Percentiles rank a stretch among this genome's conserved stretches.
Evolutionary conservation across 2,329 filamentous ascomycete species (phyloP).

Genomic region (Nothopassalora personata): DNA sequence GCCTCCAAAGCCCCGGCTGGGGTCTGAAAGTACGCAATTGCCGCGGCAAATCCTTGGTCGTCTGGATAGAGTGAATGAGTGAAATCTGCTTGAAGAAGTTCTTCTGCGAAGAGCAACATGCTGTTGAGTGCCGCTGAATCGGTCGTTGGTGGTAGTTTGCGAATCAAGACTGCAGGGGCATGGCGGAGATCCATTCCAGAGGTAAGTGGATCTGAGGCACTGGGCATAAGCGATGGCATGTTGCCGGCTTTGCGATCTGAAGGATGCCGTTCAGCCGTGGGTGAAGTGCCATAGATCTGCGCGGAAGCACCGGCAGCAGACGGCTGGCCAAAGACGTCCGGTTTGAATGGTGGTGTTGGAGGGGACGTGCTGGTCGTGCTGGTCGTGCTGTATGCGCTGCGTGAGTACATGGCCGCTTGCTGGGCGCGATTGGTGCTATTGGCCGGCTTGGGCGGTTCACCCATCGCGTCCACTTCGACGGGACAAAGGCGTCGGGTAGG

Average conservation of each 20-base stretch:
- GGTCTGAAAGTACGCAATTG: slow-evolving; percentile 55
- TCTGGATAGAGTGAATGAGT: slow-evolving; percentile 51
- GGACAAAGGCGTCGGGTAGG: background rate
- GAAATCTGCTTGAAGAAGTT: slow-evolving; percentile 56
- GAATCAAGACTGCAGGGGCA: slow-evolving; percentile 48
- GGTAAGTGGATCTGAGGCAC: slow-evolving; percentile 21
- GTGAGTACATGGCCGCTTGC: slow-evolving; percentile 17
- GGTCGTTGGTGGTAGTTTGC: slow-evolving; percentile 55
- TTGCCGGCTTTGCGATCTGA: slow-evolving; percentile 32
- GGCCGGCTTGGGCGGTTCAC: slow-evolving; percentile 11
- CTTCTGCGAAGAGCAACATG: slow-evolving; percentile 61
- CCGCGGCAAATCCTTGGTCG: slow-evolving; percentile 53
- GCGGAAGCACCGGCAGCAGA: slow-evolving; percentile 19
- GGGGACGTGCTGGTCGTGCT: slow-evolving; percentile 17
- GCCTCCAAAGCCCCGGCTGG: slow-evolving; percentile 56
- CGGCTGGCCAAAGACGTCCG: slow-evolving; percentile 36
- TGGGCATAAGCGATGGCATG: slow-evolving; percentile 23
- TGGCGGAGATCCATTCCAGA: slow-evolving; percentile 18
- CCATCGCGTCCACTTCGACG: slow-evolving; percentile 14
- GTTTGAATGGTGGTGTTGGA: slow-evolving; percentile 18
- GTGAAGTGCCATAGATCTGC: slow-evolving; percentile 37
- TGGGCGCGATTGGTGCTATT: slow-evolving; percentile 11
- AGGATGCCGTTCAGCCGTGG: slow-evolving; percentile 39
- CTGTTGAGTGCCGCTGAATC: slow-evolving; percentile 55
- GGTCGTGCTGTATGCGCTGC: slow-evolving; percentile 14